phyloP scores from a whole-genome alignment of 768 basidiomycete genomes.

The Hydnomerulius pinastri region DNA sequence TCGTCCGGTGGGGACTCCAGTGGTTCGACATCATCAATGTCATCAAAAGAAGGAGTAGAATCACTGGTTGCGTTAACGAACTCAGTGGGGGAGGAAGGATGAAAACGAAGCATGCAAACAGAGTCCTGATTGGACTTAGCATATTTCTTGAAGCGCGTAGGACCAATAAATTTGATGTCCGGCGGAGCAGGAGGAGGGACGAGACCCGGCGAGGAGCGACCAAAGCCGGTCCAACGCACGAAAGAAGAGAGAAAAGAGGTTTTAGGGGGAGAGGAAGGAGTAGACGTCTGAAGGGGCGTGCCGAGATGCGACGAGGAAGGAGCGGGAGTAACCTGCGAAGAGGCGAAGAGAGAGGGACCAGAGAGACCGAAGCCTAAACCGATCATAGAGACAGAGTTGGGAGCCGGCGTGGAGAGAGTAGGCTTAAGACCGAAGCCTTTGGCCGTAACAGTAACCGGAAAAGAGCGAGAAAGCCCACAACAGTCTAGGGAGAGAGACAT shows the following conservation, averaged over 20 bases:
- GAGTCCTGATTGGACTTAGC: not conserved
- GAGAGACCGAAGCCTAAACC: too few relatives aligned
- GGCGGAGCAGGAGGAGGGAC: not conserved
- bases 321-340: not conserved
- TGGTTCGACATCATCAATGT: not conserved
- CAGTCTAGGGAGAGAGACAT: constrained; percentile 22
- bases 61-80: not conserved
- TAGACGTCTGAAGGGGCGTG: not conserved
- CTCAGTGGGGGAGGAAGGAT: not conserved
- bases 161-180: constrained; percentile 1
- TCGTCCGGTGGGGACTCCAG: not conserved
- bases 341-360: too few relatives aligned
- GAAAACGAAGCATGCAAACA: not conserved
- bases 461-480: constrained; percentile 14
- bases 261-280: not conserved
- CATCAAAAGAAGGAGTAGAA: not conserved
- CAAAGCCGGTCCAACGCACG: not conserved
- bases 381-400: constrained; percentile 6
- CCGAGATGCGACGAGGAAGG: not conserved
- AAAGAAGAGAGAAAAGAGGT: not conserved
- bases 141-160: not conserved
- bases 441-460: constrained; percentile 18
- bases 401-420: too few relatives aligned
- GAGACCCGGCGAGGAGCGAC: not conserved
- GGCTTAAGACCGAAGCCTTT: constrained; percentile 35